A percentile compares a stretch with the other conserved stretches of the same genome.
phyloP scores from a whole-genome alignment of 768 basidiomycete species.

The Phylloporus sp. region DNA sequence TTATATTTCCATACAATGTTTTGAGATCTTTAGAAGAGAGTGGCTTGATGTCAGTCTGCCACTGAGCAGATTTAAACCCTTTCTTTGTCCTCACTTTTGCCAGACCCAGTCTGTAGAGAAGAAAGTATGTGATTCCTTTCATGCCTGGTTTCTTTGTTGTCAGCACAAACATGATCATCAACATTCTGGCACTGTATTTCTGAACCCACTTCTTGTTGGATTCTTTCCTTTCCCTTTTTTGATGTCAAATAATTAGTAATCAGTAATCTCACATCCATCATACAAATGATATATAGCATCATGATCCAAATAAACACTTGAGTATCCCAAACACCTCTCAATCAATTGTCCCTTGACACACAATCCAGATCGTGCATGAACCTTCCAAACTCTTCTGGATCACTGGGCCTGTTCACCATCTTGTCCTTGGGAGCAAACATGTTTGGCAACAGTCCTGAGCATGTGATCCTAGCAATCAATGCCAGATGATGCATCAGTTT shows the following conservation, averaged over 20 bases:
- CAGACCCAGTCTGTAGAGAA: not conserved
- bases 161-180: no score
- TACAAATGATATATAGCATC: not conserved
- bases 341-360: not conserved
- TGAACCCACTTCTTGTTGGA: not conserved
- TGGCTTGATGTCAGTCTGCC: not conserved
- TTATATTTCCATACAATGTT: not conserved
- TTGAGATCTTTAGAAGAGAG: no score
- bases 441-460: not conserved
- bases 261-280: not conserved
- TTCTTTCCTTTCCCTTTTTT: not conserved
- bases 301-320: not conserved
- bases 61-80: not conserved
- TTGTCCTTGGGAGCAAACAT: not conserved
- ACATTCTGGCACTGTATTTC: no score
- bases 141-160: no score
- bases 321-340: not conserved
- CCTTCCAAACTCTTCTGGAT: not conserved
- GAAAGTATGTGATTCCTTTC: not conserved
- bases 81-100: not conserved
- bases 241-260: not conserved
- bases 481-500: not conserved
- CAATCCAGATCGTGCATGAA: not conserved
- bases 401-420: accelerated
- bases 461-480: not conserved